Percentiles rank a stretch among this genome's conserved stretches.
Evolutionary conservation across 305 asterid genomes (phyloP).

Genomic region (Coffea humblotiana): DNA sequence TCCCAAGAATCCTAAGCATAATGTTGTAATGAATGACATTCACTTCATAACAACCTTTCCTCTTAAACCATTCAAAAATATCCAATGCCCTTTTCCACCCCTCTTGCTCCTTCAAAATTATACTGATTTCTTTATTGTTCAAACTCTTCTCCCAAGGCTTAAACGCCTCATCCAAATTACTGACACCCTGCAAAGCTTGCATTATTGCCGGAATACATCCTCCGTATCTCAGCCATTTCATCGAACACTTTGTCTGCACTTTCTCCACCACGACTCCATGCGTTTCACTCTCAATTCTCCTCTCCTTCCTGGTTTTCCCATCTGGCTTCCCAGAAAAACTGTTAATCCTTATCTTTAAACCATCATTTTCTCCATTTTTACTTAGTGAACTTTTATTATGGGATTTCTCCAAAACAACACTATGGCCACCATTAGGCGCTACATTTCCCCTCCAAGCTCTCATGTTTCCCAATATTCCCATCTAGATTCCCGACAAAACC

Average conservation of each 20-base stretch:
- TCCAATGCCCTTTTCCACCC: constrained; percentile 81
- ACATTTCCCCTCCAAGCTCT: background rate
- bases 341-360: background rate
- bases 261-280: constrained; percentile 21
- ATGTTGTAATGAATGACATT: constrained; percentile 91
- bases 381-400: background rate
- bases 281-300: background rate
- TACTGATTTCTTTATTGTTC: constrained; percentile 77
- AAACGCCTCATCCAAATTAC: constrained; percentile 73
- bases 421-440: constrained; percentile 1
- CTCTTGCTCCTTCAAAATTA: constrained; percentile 84
- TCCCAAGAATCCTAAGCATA: constrained; percentile 76
- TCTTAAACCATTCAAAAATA: constrained; percentile 86
- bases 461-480: constrained; percentile 11
- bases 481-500: constrained; percentile 5
- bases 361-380: background rate
- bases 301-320: constrained; percentile 6
- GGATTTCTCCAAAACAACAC: constrained; percentile 1
- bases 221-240: constrained; percentile 79
- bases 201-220: constrained; percentile 81
- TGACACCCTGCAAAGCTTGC: constrained; percentile 53
- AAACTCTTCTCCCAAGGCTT: constrained; percentile 74
- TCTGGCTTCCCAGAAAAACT: constrained; percentile 9
- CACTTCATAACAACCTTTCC: constrained; percentile 71
- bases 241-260: constrained; percentile 66